Percentiles rank a stretch among this genome's conserved stretches.
phyloP scores from a whole-genome alignment of 805 yeast species.

The Pichia eremophila region DNA sequence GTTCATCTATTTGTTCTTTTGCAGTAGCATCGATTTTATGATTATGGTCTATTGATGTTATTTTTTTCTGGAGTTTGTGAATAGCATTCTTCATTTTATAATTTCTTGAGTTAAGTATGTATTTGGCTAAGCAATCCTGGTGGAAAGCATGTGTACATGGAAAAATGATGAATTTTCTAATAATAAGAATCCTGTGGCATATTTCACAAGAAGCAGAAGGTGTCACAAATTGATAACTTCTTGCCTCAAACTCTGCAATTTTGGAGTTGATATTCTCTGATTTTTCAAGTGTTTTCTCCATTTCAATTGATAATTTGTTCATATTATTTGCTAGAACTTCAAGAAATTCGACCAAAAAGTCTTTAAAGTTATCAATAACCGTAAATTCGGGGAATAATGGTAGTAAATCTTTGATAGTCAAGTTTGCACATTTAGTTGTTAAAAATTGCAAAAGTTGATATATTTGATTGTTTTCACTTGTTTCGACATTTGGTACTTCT shows the following conservation, averaged over 20 bases:
- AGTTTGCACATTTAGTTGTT: slow-evolving; percentile 35
- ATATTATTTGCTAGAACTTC: slow-evolving; percentile 64
- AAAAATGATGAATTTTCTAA: slow-evolving; percentile 66
- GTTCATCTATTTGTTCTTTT: slow-evolving; percentile 43
- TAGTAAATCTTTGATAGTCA: slow-evolving; percentile 70
- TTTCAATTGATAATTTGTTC: slow-evolving; percentile 57
- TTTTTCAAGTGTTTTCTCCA: slow-evolving; percentile 61
- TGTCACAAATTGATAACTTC: slow-evolving; percentile 57
- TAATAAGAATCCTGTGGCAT: slow-evolving; percentile 62
- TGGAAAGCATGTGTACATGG: slow-evolving; percentile 91
- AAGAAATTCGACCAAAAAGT: slow-evolving; percentile 72
- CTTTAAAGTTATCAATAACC: slow-evolving; percentile 73
- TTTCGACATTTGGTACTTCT: no score
- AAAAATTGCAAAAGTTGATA: slow-evolving; percentile 26
- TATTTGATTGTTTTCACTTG: slow-evolving; percentile 20
- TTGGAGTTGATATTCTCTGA: slow-evolving; percentile 50
- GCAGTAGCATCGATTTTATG: slow-evolving; percentile 22
- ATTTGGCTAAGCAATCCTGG: slow-evolving; percentile 70
- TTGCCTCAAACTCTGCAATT: slow-evolving; percentile 38
- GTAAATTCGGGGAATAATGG: slow-evolving; percentile 80
- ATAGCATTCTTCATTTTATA: slow-evolving; percentile 56
- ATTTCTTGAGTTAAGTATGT: slow-evolving; percentile 53
- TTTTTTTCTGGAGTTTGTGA: slow-evolving; percentile 40
- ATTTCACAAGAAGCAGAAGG: slow-evolving; percentile 77
- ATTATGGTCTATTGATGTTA: slow-evolving; percentile 30